phyloP scores from a whole-genome alignment of 176 grass and related monocot species.

The Ananas comosus region DNA sequence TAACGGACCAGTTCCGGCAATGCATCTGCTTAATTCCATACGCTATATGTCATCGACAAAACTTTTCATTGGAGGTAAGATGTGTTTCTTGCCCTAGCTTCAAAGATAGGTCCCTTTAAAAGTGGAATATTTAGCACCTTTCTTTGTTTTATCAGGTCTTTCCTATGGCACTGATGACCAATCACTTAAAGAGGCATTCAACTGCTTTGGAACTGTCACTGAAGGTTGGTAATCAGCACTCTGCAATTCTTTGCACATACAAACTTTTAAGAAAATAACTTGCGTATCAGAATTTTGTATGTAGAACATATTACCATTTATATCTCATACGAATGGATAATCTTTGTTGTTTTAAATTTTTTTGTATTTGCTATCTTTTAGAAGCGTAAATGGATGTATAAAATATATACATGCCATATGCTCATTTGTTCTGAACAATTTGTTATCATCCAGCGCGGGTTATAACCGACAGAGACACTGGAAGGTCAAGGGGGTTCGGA shows the following conservation, averaged over 20 bases:
- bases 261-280: too few species aligned
- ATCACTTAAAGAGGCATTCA: conserved; percentile 41
- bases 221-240: conserved; percentile 37
- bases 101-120: not conserved
- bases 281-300: too few species aligned
- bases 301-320: too few species aligned
- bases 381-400: not conserved
- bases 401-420: not conserved
- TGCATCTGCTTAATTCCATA: conserved; percentile 37
- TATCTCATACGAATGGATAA: too few species aligned
- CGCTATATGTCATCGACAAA: conserved; percentile 57
- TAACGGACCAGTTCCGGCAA: conserved; percentile 15
- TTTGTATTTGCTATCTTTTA: too few species aligned
- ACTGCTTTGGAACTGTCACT: conserved; percentile 44
- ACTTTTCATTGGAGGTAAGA: conserved; percentile 71
- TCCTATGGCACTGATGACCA: conserved; percentile 41
- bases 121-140: conserved; percentile 3
- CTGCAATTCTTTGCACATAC: not conserved
- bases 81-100: not conserved
- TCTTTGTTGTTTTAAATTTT: too few species aligned
- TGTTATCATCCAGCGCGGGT: conserved; percentile 38
- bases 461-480: conserved; percentile 49
- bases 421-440: not conserved
- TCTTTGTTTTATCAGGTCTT: conserved; percentile 35
- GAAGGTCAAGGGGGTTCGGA: conserved; percentile 89